These are phyloP conservation scores for Pseudozyma hubeiensis DNA, from an alignment of 1,284 basidiomycete genomes.

Conservation along the genomic window DNA sequence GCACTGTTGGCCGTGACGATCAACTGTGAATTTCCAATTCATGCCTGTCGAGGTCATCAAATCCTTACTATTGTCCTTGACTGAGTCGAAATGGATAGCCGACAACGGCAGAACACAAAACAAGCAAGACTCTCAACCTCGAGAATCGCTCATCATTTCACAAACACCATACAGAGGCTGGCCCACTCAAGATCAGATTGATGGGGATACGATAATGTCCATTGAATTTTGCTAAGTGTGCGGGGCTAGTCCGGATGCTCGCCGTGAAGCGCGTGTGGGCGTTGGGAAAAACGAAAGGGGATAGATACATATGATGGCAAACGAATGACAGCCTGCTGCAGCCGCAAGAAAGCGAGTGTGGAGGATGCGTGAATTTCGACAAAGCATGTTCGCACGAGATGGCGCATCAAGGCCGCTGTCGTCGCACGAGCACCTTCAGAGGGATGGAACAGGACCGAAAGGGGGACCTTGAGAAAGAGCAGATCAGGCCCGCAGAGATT, in stretches of 20 bases:
- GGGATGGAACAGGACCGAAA: too few species aligned
- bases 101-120: not conserved
- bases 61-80: too few species aligned
- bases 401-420: not conserved
- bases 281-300: not conserved
- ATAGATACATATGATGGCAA: not conserved
- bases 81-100: not conserved
- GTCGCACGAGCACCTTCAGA: not conserved
- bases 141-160: not conserved
- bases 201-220: not conserved
- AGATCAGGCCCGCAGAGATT: slow-evolving; percentile 5
- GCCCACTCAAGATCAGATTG: not conserved
- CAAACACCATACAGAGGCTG: not conserved
- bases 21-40: too few species aligned
- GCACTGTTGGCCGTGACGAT: too few species aligned
- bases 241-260: slow-evolving; percentile 1
- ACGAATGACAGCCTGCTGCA: not conserved
- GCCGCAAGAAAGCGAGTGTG: not conserved
- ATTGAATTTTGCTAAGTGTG: not conserved
- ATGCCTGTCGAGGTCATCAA: too few species aligned
- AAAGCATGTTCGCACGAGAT: too few species aligned
- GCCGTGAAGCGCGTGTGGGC: not conserved
- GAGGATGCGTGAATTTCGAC: not conserved
- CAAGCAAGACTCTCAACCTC: too few species aligned
- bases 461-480: not conserved